phyloP scores from a whole-genome alignment of 176 grass and related monocot genomes.

The Carex littledalei region DNA sequence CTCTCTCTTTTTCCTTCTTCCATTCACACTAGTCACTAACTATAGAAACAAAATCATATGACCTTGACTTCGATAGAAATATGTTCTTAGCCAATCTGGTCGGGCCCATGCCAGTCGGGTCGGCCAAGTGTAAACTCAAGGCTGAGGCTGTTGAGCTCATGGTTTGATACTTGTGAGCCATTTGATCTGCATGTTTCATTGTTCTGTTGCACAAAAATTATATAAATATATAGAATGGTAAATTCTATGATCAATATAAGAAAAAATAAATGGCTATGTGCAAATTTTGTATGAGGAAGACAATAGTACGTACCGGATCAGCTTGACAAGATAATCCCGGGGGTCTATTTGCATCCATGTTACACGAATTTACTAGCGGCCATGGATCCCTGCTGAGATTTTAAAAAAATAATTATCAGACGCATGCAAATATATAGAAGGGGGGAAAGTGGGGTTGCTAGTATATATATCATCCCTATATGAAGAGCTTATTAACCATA shows the following conservation, averaged over 20 bases:
- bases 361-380: conserved; percentile 56
- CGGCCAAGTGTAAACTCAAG: conserved; percentile 89
- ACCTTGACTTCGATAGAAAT: conserved; percentile 1
- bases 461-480: neutral
- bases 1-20: conserved; percentile 23
- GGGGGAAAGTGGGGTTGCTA: neutral
- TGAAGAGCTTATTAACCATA: neutral
- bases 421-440: neutral
- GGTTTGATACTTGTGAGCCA: conserved; percentile 58
- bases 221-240: neutral
- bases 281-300: neutral
- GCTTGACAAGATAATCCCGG: conserved; percentile 51
- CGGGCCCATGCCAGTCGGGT: conserved; percentile 56
- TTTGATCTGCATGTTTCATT: conserved; percentile 60
- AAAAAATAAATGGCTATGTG: neutral
- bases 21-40: conserved; percentile 25
- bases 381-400: conserved; percentile 61
- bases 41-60: conserved; percentile 11
- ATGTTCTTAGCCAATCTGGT: conserved; percentile 49
- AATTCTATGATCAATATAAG: neutral
- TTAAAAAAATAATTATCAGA: neutral
- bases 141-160: conserved; percentile 73
- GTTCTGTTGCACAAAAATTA: conserved; percentile 36
- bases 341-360: conserved; percentile 63
- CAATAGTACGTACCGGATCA: conserved; percentile 33